Conservation (phyloP, 176 grass and related monocot species). For the Hsuehochloa calcarea region DNA sequence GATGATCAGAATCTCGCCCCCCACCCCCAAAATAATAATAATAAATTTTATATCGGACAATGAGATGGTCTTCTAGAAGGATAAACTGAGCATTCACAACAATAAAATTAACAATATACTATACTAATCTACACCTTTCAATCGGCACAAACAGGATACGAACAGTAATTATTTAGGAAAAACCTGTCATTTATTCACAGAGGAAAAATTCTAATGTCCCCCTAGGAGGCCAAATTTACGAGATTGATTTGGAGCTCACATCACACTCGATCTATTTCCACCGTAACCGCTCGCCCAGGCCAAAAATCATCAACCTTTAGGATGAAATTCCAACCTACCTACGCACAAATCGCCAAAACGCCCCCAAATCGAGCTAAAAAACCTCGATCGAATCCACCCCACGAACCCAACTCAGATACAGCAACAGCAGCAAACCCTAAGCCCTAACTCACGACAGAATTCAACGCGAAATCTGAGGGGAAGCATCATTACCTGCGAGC, state of each 20-base stretch:
- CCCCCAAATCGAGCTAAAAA: not conserved
- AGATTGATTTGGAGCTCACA: not conserved
- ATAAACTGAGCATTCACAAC: not conserved
- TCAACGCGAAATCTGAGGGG: not conserved
- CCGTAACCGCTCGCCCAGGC: not conserved
- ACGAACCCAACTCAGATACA: not conserved
- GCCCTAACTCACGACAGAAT: not conserved
- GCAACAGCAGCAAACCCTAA: not conserved
- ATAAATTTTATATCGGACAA: not conserved
- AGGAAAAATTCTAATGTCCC: too few relatives aligned
- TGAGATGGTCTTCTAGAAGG: not conserved
- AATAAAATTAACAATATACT: not conserved
- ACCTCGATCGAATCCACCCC: not conserved
- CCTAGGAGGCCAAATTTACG: not conserved
- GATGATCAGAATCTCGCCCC: not conserved
- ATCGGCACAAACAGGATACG: not conserved
- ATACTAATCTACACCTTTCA: not conserved
- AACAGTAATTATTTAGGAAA: not conserved
- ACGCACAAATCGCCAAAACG: not conserved
- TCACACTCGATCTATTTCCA: not conserved
- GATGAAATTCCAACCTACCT: not conserved
- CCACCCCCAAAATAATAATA: too few relatives aligned
- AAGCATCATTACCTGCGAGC: conserved; percentile 21
- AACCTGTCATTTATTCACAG: not conserved
- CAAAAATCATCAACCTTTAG: not conserved